phyloP scores from a whole-genome alignment of 2,329 filamentous ascomycete species.

The Pyricularia grisea region DNA sequence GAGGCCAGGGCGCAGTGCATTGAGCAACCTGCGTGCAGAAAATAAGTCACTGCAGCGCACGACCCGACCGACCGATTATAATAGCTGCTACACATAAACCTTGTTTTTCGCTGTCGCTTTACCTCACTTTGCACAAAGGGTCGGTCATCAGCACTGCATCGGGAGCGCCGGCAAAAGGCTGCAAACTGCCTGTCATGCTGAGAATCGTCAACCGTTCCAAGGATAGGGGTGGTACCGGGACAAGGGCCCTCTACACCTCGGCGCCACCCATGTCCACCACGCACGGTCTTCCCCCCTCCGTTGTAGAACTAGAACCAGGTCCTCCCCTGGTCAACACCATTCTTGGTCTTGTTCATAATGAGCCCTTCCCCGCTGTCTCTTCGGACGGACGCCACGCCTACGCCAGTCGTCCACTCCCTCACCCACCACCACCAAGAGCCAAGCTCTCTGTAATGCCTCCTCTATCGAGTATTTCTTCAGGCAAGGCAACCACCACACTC shows the following conservation, averaged over 20 bases:
- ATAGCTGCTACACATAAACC: not conserved
- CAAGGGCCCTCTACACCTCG: not conserved
- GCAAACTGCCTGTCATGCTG: conserved; percentile 17
- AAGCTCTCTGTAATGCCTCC: conserved; percentile 18
- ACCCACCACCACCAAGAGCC: conserved; percentile 11
- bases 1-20: not conserved
- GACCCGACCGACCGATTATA: not conserved
- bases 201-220: conserved; percentile 22
- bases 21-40: not conserved
- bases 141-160: not conserved
- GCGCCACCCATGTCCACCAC: conserved; percentile 8
- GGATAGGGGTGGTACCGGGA: conserved; percentile 1
- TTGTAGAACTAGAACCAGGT: conserved; percentile 25
- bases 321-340: conserved; percentile 21
- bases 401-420: conserved; percentile 19
- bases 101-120: not conserved
- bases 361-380: conserved; percentile 16
- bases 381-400: conserved; percentile 17
- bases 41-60: not conserved
- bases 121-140: not conserved
- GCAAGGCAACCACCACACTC: conserved; percentile 12
- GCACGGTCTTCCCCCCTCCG: conserved; percentile 15
- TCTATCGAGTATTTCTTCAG: conserved; percentile 32
- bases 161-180: not conserved
- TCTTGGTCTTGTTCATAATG: conserved; percentile 21